Evolutionary conservation across 2,329 filamentous ascomycete species (phyloP), one percentile per base, ranked within the genome.

Genomic region (Microcyclosporella mali): DNA sequence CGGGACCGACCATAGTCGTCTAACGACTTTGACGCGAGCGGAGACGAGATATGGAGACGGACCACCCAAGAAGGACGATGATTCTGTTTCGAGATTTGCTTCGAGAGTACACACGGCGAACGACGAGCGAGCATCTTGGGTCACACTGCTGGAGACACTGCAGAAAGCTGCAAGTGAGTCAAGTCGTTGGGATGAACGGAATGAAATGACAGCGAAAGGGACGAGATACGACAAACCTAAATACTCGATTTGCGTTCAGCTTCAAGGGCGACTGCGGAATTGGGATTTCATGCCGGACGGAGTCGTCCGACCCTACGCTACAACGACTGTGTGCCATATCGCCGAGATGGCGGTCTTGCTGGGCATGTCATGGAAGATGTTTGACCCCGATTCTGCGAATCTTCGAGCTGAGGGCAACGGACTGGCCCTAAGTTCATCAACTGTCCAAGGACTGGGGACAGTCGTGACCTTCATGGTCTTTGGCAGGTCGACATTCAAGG

Each of bases 251-350:
- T 35, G 40, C 14, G 41, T 44, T 9, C 37, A 47, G 25, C 41
- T 47, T 1, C 41, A 41, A 40, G 45, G 43, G 15, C 39, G 40
- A 27, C 35, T 43, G 15, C 27, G 46, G 11, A 46, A 40, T 21
- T 49, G 46, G 46, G 42, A 48, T 34, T 45, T 42, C 34, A 49
- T 45, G 46, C 42, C 46, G 12, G 46, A 46, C 21, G 39, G 30
- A 3, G 46, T 49, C 11, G 16, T 39, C 4, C 37, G 41, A 14
- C 46, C 42, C 3, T 43, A 41, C 18, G 46, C 46, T 14, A 45
- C 38, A 7, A 35, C 38, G 16, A 45, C 40, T 10, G 39, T 45
- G 14, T 40, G 33, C 14, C 46, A 49, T 33, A 40, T 45, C n/a
- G 34, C 35, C 11, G 46, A 45, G 25, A 42, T 45, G 31, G 43